Conservation (phyloP, 805 yeast species). For the Scheffersomyces spartinae region DNA sequence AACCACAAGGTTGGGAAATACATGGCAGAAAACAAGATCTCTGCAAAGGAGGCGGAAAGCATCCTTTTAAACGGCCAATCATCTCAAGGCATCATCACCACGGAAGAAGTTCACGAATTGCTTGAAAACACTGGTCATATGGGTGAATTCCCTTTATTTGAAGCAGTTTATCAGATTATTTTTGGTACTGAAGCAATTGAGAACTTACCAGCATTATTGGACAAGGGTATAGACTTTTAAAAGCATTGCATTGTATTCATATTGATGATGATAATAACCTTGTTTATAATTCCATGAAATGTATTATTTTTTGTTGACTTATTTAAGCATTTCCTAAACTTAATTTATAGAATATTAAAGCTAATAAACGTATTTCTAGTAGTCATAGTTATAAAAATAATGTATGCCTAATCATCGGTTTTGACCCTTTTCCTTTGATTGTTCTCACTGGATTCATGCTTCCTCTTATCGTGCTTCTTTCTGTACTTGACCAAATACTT, state of each 20-base stretch:
- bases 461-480: constrained; percentile 20
- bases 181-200: constrained; percentile 29
- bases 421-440: too few relatives aligned
- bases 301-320: too few relatives aligned
- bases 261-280: too few relatives aligned
- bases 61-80: constrained; percentile 34
- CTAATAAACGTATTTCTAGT: too few relatives aligned
- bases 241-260: too few relatives aligned
- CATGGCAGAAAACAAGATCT: constrained; percentile 31
- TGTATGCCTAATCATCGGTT: too few relatives aligned
- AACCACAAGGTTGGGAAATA: constrained; percentile 35
- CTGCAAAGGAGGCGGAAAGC: constrained; percentile 32
- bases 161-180: constrained; percentile 33
- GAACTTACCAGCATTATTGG: constrained; percentile 30
- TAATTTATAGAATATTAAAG: too few relatives aligned
- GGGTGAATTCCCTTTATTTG: constrained; percentile 32
- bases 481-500: constrained; percentile 43
- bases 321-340: too few relatives aligned
- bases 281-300: too few relatives aligned
- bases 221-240: too few relatives aligned
- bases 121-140: constrained; percentile 21
- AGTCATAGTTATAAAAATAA: too few relatives aligned
- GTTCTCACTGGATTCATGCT: too few relatives aligned
- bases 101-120: constrained; percentile 36
- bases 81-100: constrained; percentile 35